Base-by-base conservation (phyloP, 2,329 filamentous ascomycete species). In the Colletotrichum sp. region DNA sequence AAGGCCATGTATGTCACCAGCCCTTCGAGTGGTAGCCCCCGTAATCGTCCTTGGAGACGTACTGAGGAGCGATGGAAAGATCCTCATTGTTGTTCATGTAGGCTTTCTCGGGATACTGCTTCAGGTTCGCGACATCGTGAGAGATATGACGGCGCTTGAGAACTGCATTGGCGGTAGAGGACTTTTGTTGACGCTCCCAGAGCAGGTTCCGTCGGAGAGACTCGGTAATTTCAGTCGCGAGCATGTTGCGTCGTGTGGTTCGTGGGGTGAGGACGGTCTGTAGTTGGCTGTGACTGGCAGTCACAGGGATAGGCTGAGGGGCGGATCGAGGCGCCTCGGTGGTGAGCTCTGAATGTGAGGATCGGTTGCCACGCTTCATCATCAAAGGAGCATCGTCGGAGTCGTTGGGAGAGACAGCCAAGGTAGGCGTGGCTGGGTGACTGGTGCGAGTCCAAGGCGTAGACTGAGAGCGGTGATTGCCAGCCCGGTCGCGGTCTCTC, bases 131-230 rank as follows among this genome's bases (percentile, higher is more conserved):
- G 77, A 98, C 93, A 82, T 98, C 96, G 78, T 96, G 94, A 4
- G 96, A 95, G 9, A 96, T 98, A 83, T 98, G 96, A 75, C 95
- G 91, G 77, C 96, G 92, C 88, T 98, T 97, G 73, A 98, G 89
- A 69, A 96, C 95, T 2, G 96, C 95, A 78, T 96, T 96, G 80
- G 93, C 94, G 8, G 95, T 96, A 38, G 94, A 94, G 75, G 95
- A 95, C 90, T 97, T 98, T 82, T 98, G 96, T 82, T 98, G 95
- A 67, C 97, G 94, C 84, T 98, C 97, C 94, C 95, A 98, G n/a
- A 98, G 91, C 16, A 99, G 92, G 80, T 98, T 95, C 79, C 96
- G 94, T 26, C 97, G 93, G 5, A 99, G 92, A 26, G 95, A 98
- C 83, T 98, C 95, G 4, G 96, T 98, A 70, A 98, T 88, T 86